Percentiles rank a stretch among this genome's conserved stretches.
Conservation (phyloP, 2,329 filamentous ascomycete species). For the Aureobasidium sp. region DNA sequence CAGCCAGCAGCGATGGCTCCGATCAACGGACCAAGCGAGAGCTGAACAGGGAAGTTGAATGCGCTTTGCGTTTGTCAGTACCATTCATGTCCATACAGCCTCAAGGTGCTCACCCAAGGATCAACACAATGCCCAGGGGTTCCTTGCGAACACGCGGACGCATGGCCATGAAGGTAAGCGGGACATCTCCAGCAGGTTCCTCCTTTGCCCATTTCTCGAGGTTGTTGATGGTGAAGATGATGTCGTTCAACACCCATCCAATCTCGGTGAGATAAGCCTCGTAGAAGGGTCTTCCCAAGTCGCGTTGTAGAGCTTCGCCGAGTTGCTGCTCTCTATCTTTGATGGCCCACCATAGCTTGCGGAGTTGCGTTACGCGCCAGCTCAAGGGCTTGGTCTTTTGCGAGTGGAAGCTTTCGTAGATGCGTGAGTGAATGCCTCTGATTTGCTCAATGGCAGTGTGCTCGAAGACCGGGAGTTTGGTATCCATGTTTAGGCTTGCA, state of each 20-base stretch:
- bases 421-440: slow-evolving; percentile 50
- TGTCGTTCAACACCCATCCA: slow-evolving; percentile 72
- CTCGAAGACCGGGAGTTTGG: slow-evolving; percentile 20
- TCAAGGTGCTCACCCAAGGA: slow-evolving; percentile 59
- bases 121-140: slow-evolving; percentile 71
- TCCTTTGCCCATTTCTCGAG: slow-evolving; percentile 78
- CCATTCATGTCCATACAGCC: too few species aligned
- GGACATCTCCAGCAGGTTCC: slow-evolving; percentile 64
- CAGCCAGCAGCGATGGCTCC: slow-evolving; percentile 91
- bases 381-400: slow-evolving; percentile 76
- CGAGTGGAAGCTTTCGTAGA: slow-evolving; percentile 64
- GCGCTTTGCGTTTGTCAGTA: slow-evolving; percentile 43
- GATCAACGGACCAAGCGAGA: slow-evolving; percentile 70
- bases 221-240: slow-evolving; percentile 69
- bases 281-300: slow-evolving; percentile 70
- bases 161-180: slow-evolving; percentile 60
- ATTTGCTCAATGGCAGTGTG: slow-evolving; percentile 62
- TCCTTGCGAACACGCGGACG: slow-evolving; percentile 76
- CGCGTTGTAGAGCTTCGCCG: slow-evolving; percentile 65
- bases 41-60: slow-evolving; percentile 88
- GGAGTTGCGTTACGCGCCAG: slow-evolving; percentile 78
- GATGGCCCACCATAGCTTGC: slow-evolving; percentile 89
- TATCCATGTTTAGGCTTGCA: neutral
- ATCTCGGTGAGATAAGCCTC: slow-evolving; percentile 72
- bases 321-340: slow-evolving; percentile 70